phyloP scores from a whole-genome alignment of 2,329 filamentous ascomycete genomes.

The Trichothecium roseum region DNA sequence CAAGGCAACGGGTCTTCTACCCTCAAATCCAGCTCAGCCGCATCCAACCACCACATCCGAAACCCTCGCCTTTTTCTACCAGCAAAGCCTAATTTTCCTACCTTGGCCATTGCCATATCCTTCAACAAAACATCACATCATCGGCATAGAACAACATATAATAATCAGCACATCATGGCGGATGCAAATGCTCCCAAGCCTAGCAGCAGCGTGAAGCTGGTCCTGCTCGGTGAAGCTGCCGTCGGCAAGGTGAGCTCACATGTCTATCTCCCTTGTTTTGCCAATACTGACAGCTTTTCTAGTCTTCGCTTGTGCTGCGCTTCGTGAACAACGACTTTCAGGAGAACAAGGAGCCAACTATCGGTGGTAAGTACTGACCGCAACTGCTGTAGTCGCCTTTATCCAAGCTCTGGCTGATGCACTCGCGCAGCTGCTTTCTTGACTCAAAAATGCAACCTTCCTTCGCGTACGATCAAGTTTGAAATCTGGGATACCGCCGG shows the following conservation, averaged over 20 bases:
- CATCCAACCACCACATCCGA: too few relatives aligned
- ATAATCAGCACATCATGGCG: slow-evolving; percentile 20
- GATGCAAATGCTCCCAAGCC: slow-evolving; percentile 66
- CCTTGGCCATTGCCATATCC: too few relatives aligned
- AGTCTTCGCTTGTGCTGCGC: slow-evolving; percentile 94
- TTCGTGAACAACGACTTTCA: slow-evolving; percentile 99
- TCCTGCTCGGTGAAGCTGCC: slow-evolving; percentile 91
- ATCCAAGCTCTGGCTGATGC: background rate
- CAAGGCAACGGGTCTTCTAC: too few relatives aligned
- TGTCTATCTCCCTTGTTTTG: background rate
- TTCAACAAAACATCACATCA: too few relatives aligned
- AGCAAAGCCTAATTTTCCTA: too few relatives aligned
- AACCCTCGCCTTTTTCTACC: too few relatives aligned
- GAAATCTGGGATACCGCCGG: slow-evolving; percentile 98
- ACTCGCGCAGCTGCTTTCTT: slow-evolving; percentile 71
- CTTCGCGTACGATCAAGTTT: slow-evolving; percentile 83
- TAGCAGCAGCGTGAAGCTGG: slow-evolving; percentile 99
- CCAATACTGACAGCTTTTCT: slow-evolving; percentile 13
- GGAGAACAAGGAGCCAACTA: slow-evolving; percentile 99
- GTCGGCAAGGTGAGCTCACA: slow-evolving; percentile 75
- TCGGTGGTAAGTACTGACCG: slow-evolving; percentile 61
- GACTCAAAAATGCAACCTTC: slow-evolving; percentile 96
- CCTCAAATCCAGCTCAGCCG: too few relatives aligned
- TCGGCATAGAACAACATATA: too few relatives aligned
- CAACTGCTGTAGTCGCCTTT: slow-evolving; percentile 1